phyloP scores from a whole-genome alignment of 78 protist species.

The Acrasis kona region DNA sequence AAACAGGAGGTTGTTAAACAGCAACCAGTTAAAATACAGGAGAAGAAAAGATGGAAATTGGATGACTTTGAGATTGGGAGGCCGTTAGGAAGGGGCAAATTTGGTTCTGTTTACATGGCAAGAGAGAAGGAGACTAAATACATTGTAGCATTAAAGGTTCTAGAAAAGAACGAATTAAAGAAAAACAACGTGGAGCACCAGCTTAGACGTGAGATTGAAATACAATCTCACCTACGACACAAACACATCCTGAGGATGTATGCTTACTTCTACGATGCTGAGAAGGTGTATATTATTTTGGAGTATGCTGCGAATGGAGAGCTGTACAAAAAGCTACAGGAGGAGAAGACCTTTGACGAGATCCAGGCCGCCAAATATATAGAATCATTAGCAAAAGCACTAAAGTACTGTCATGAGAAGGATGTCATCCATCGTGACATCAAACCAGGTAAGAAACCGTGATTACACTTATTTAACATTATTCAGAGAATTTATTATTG shows the following conservation, averaged over 20 bases:
- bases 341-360: slow-evolving; percentile 38
- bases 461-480: too few species aligned
- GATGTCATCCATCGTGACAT: slow-evolving; percentile 95
- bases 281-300: slow-evolving; percentile 79
- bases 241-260: slow-evolving; percentile 85
- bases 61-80: slow-evolving; percentile 79
- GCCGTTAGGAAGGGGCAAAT: slow-evolving; percentile 87
- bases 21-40: too few species aligned
- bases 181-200: slow-evolving; percentile 53
- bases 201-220: slow-evolving; percentile 86
- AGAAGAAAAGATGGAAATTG: too few species aligned
- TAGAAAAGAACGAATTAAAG: slow-evolving; percentile 76
- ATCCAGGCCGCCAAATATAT: slow-evolving; percentile 51
- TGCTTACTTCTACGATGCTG: slow-evolving; percentile 89
- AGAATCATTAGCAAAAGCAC: slow-evolving; percentile 57
- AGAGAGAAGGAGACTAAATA: slow-evolving; percentile 70
- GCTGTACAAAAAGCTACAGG: slow-evolving; percentile 70
- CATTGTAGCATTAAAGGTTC: slow-evolving; percentile 88
- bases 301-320: slow-evolving; percentile 94
- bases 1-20: too few species aligned
- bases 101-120: slow-evolving; percentile 90
- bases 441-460: too few species aligned
- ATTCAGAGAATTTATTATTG: slow-evolving; percentile 10
- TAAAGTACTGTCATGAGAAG: slow-evolving; percentile 67
- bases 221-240: slow-evolving; percentile 86